These are phyloP conservation scores for Viola pubescens DNA, from an alignment of 441 rosid genomes.

Conservation along the genomic window DNA sequence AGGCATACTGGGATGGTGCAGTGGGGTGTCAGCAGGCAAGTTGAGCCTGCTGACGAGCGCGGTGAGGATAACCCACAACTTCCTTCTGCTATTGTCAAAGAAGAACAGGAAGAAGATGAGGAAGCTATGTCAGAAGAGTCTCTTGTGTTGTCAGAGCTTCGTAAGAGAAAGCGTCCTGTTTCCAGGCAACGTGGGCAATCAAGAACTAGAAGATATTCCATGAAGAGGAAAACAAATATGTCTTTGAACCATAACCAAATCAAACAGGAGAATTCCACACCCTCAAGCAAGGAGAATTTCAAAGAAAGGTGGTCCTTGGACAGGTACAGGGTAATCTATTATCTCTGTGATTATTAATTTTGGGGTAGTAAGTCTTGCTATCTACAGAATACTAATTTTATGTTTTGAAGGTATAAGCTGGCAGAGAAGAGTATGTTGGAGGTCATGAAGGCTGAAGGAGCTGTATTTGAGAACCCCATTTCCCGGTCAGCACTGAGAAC, in stretches of 20 bases:
- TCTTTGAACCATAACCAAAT: constrained; percentile 19
- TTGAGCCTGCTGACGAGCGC: constrained; percentile 12
- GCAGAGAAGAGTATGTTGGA: constrained; percentile 58
- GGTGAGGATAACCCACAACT: constrained; percentile 21
- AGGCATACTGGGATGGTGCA: constrained; percentile 35
- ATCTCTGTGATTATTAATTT: constrained; percentile 7
- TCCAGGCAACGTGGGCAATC: constrained; percentile 20
- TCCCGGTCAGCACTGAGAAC: constrained; percentile 48
- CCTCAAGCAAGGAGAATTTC: constrained; percentile 17
- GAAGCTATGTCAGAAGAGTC: constrained; percentile 21
- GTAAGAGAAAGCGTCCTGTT: constrained; percentile 36
- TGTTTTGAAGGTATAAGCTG: constrained; percentile 45
- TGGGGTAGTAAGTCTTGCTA: neutral
- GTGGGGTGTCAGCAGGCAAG: constrained; percentile 31
- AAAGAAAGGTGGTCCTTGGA: constrained; percentile 60
- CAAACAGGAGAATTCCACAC: constrained; percentile 22
- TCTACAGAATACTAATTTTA: constrained; percentile 5
- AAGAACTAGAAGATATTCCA: constrained; percentile 21
- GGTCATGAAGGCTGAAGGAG: constrained; percentile 64
- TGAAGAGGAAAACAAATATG: constrained; percentile 15
- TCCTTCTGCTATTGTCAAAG: constrained; percentile 23
- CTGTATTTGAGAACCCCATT: constrained; percentile 56
- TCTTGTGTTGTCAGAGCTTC: constrained; percentile 22
- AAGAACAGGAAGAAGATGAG: constrained; percentile 32
- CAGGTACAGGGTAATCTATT: constrained; percentile 32